phyloP scores from a whole-genome alignment of 2,329 filamentous ascomycete species.

The Zymoseptoria crescenta region DNA sequence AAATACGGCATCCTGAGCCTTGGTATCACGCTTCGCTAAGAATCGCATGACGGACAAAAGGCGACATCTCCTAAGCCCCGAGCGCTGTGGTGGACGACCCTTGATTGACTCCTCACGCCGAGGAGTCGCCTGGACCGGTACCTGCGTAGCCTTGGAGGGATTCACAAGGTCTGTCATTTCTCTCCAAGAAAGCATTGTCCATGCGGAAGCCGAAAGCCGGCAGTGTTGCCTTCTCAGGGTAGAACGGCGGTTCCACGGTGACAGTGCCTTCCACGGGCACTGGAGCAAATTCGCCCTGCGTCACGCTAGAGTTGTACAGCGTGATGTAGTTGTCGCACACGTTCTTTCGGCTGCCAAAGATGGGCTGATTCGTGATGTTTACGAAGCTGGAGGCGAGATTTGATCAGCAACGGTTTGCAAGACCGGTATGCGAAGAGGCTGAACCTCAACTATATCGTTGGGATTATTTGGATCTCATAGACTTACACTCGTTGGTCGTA shows the following conservation, averaged over 20 bases:
- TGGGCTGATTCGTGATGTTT: constrained; percentile 13
- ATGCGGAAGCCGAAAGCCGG: constrained; percentile 5
- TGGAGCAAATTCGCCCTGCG: constrained; percentile 6
- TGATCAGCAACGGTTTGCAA: background rate
- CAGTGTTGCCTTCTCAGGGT: constrained; percentile 3
- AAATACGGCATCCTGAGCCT: too few species aligned
- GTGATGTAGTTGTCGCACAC: constrained; percentile 11
- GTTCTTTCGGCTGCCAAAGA: constrained; percentile 1
- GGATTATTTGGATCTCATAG: background rate
- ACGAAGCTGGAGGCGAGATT: constrained; percentile 1
- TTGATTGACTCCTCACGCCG: background rate
- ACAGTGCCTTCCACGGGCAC: constrained; percentile 7
- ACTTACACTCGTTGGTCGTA: constrained; percentile 5
- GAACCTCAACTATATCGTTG: background rate
- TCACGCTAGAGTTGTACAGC: constrained; percentile 9
- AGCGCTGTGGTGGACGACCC: background rate
- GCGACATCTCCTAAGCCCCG: background rate
- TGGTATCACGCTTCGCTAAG: too few species aligned
- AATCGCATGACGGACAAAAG: background rate
- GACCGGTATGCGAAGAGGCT: background rate
- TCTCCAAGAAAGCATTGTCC: constrained; percentile 10
- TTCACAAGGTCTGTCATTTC: constrained; percentile 6
- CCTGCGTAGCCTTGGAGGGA: constrained; percentile 8
- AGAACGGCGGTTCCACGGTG: constrained; percentile 8
- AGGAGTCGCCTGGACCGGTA: constrained; percentile 5